Evolutionary conservation across 495 filamentous ascomycete genomes (phyloP).

Genomic region (Penicillium roqueforti): DNA sequence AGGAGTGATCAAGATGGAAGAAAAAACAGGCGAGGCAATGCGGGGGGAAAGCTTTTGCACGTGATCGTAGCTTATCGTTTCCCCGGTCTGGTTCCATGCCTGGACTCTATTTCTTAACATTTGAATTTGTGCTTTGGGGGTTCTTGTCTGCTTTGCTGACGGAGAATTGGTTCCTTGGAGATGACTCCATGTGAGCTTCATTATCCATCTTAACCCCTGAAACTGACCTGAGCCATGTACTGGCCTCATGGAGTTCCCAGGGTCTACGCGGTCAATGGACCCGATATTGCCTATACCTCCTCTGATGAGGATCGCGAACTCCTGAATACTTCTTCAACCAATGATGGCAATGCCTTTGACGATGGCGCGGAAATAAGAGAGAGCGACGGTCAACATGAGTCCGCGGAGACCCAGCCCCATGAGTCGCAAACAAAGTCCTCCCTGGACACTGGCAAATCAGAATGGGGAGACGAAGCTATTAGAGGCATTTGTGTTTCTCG

Average conservation of each 20-base stretch:
- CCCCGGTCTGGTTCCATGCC: constrained; percentile 10
- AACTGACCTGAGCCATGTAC: constrained; percentile 69
- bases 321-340: neutral
- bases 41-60: constrained; percentile 26
- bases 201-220: constrained; percentile 23
- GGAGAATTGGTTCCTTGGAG: constrained; percentile 14
- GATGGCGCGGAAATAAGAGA: neutral
- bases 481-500: constrained; percentile 74
- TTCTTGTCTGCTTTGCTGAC: neutral
- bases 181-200: constrained; percentile 43
- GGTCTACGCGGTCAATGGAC: constrained; percentile 75
- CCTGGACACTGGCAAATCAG: constrained; percentile 25
- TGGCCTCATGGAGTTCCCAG: constrained; percentile 91
- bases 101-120: constrained; percentile 1
- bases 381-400: constrained; percentile 2
- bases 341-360: constrained; percentile 5
- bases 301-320: constrained; percentile 35
- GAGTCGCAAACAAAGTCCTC: constrained; percentile 7
- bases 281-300: constrained; percentile 34
- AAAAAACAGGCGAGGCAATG: constrained; percentile 17
- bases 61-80: constrained; percentile 29
- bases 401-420: constrained; percentile 11
- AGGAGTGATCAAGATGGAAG: constrained; percentile 14
- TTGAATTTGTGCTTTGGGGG: constrained; percentile 1
- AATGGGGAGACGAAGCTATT: constrained; percentile 56